Evolutionary conservation across 139 green algal species (phyloP), one percentile per base, ranked within the genome.

Genomic region (Astrephomene gubernaculifera): DNA sequence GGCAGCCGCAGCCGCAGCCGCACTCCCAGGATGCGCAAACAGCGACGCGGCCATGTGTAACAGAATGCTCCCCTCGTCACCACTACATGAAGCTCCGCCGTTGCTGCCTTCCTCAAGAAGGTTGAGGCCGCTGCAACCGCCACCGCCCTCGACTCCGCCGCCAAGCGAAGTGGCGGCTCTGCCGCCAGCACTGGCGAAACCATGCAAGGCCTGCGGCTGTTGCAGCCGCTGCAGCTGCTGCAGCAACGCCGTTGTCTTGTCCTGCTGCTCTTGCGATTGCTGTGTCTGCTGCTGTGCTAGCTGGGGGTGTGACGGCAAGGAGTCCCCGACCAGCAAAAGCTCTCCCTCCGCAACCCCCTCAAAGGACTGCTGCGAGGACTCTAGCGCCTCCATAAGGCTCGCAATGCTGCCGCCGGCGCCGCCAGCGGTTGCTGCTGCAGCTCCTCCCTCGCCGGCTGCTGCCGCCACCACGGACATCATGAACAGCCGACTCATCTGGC

Each of bases 401-500:
- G 12, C 49, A 17, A 17, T 25, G 49, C 49, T 17, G 49, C 12
- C 12, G 12, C 12, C 49, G 49, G 49, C 49, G n/a, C 49, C 49
- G 49, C 49, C 12, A 57, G 49, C 49, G 12, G 49, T 17, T 57
- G 17, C 49, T 17, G 24, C 24, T 24, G 19, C 21, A 21, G 57
- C 24, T 7, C 57, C 12, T n/a, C 21, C 24, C 57, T 7, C 21
- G 22, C n/a, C n/a, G n/a, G n/a, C n/a, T n/a, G n/a, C n/a, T n/a
- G n/a, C n/a, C n/a, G n/a, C n/a, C 31, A 31, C 71, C 71, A 67
- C 19, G 21, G 71, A 80, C 71, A 45, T 67, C 44, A 80, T 9
- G n/a, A 80, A 80, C 71, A 80, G 71, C 8, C 71, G 45, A 24
- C 71, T 80, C 21, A 44, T 19, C 49, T 67, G 45, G 14, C 52